phyloP scores from a whole-genome alignment of 2,329 filamentous ascomycete genomes.

The Nigrospora osmanthi region DNA sequence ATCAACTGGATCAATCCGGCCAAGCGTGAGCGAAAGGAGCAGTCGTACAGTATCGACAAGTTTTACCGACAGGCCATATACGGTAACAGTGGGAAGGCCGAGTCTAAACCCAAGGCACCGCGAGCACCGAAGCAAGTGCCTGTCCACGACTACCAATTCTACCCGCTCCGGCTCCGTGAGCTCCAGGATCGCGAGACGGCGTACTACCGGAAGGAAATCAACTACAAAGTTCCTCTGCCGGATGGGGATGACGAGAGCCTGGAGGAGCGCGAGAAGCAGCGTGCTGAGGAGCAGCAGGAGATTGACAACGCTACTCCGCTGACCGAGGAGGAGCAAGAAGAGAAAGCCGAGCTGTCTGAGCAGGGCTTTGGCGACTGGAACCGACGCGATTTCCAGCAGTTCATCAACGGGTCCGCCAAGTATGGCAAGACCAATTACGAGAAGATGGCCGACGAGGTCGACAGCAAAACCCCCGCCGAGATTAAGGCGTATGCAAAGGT shows the following conservation, averaged over 20 bases:
- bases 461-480: constrained; percentile 79
- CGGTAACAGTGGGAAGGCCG: constrained; percentile 64
- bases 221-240: constrained; percentile 83
- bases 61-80: constrained; percentile 92
- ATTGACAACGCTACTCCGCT: constrained; percentile 87
- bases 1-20: constrained; percentile 96
- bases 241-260: constrained; percentile 86
- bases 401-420: constrained; percentile 90
- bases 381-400: constrained; percentile 95
- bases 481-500: constrained; percentile 88
- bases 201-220: constrained; percentile 91
- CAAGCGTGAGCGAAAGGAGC: constrained; percentile 96
- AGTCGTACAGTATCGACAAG: constrained; percentile 97
- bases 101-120: constrained; percentile 91
- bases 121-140: constrained; percentile 86
- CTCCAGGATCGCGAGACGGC: constrained; percentile 96
- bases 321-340: constrained; percentile 80
- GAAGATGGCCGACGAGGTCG: constrained; percentile 79
- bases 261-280: constrained; percentile 78
- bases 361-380: constrained; percentile 95
- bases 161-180: constrained; percentile 73
- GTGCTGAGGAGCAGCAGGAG: constrained; percentile 78
- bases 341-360: constrained; percentile 74
- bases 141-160: constrained; percentile 97
- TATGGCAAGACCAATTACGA: constrained; percentile 83